These are phyloP conservation scores for Sporothrix dimorphospora DNA, from an alignment of 2,329 filamentous ascomycete species.

Conservation along the genomic window DNA sequence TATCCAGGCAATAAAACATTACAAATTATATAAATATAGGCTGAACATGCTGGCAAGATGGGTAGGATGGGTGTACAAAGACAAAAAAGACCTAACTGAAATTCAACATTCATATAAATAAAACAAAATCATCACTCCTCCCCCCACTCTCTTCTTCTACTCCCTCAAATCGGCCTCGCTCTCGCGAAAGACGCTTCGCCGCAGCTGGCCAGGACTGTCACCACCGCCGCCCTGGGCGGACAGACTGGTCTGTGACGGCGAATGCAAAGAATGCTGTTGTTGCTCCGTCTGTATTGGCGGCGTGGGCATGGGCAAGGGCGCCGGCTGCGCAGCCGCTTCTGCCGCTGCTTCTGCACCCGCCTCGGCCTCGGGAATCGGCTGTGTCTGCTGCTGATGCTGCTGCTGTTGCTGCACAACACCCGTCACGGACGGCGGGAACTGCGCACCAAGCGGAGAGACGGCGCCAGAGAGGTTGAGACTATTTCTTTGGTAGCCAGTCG, in stretches of 20 bases:
- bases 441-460: constrained; percentile 25
- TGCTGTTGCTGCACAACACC: too few species aligned
- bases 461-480: background rate
- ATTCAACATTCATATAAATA: background rate
- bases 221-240: background rate
- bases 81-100: background rate
- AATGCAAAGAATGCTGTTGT: background rate
- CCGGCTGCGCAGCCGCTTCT: constrained; percentile 16
- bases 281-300: background rate
- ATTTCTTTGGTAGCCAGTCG: background rate
- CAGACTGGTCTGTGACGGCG: constrained; percentile 11
- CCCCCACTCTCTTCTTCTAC: background rate
- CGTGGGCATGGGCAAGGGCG: background rate
- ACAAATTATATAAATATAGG: constrained; percentile 18
- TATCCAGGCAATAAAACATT: background rate
- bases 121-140: background rate
- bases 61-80: background rate
- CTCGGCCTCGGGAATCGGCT: constrained; percentile 24
- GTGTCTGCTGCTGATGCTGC: too few species aligned
- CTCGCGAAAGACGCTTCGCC: constrained; percentile 25
- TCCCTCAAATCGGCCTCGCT: constrained; percentile 19
- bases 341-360: constrained; percentile 24
- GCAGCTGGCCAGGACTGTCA: constrained; percentile 12
- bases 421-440: background rate
- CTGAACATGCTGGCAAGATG: background rate